These are phyloP conservation scores for Bipolaris victoriae DNA, from an alignment of 2,329 filamentous ascomycete genomes.

Conservation along the genomic window DNA sequence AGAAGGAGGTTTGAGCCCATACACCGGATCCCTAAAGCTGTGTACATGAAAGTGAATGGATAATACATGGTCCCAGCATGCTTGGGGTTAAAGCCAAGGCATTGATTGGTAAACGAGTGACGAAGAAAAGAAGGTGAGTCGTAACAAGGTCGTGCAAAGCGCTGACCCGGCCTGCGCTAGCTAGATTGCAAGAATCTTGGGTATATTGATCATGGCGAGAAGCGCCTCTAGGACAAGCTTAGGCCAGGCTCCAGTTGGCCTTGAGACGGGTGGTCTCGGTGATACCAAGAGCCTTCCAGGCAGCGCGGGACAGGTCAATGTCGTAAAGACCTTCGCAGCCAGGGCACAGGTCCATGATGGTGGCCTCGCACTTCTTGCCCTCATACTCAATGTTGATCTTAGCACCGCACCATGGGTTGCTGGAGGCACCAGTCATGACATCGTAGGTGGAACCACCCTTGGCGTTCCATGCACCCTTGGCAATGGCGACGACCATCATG, in stretches of 20 bases:
- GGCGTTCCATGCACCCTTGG: conserved; percentile 26
- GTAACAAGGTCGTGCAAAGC: conserved; percentile 49
- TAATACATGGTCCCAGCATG: conserved; percentile 7
- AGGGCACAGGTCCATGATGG: conserved; percentile 45
- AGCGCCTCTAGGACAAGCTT: conserved; percentile 23
- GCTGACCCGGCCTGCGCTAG: conserved; percentile 51
- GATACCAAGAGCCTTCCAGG: conserved; percentile 37
- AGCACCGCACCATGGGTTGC: conserved; percentile 46
- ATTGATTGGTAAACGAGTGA: conserved; percentile 32
- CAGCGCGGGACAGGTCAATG: conserved; percentile 41
- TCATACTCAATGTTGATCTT: conserved; percentile 41
- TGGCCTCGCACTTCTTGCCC: conserved; percentile 35
- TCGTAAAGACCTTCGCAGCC: conserved; percentile 36
- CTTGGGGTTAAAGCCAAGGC: neutral
- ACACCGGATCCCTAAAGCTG: conserved; percentile 27
- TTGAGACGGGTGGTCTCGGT: conserved; percentile 32
- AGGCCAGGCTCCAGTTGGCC: conserved; percentile 35
- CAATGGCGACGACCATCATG: conserved; percentile 40
- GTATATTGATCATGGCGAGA: conserved; percentile 37
- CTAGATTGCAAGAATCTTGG: conserved; percentile 32
- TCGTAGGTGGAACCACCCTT: conserved; percentile 40
- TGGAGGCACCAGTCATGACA: conserved; percentile 36
- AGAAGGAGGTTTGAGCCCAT: conserved; percentile 14
- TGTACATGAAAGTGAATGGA: conserved; percentile 35
- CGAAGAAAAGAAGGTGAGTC: conserved; percentile 36